Base-by-base conservation (phyloP, 2,329 filamentous ascomycete genomes). In the Colletotrichum liriopes region DNA sequence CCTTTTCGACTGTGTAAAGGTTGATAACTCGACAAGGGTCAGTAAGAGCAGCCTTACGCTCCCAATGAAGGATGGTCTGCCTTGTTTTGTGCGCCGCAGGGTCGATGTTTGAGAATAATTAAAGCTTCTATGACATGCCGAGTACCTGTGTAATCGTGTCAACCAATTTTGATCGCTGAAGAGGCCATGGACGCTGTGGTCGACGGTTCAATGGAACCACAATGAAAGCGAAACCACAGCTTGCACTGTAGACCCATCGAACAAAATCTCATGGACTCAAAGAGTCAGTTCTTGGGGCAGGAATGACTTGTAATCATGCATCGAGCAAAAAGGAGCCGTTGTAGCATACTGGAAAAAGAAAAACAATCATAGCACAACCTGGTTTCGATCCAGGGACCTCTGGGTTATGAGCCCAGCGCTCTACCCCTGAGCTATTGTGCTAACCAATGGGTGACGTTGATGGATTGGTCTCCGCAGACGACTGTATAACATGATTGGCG, bases 41-140 rank as follows among this genome's bases (percentile, higher is more conserved):
- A 91, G 88, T 76, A 88, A 86, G 80, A 91, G 86, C 61, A 91
- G 90, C 74, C 80, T 92, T 60, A 92, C 90, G 4, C 76, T 92
- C 74, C 90, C 90, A 0, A 92, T 92, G 90, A 83, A 90, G 65
- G 89, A 85, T 2, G 90, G 90, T 0, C 77, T 92, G 72, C 89
- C 89, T 6, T 84, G 84, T 63, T 77, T 77, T 67, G 81, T 86
- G 16, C 80, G 75, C 65, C 56, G 37, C 54, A 75, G 47, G 51
- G 16, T 5, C 51, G 43, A 29, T 2, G 35, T 35, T 18, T 18
- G 14, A 8, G 16, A 16, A 29, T 16, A 54, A 58, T 12, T 29
- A 12, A 58, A 23, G 2, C 23, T 11, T 29, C 20, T 37, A 5
- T 18, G 16, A 23, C 16, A 45, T 32, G 12, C 18, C 8, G n/a